Evolutionary conservation across 257 asterid species (phyloP).

Genomic region (Petunia secreta): DNA sequence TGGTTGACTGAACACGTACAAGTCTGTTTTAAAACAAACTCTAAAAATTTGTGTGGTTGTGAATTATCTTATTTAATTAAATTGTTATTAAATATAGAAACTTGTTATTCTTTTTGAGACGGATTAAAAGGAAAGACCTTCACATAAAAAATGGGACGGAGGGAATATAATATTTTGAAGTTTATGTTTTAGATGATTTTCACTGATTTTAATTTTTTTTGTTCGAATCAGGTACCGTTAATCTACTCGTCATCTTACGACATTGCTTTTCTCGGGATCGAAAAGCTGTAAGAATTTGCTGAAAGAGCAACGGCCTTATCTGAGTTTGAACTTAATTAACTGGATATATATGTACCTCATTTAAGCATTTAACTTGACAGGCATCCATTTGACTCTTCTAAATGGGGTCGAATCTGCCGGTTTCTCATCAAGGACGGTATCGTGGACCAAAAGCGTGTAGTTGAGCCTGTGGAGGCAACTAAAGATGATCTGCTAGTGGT

Average conservation of each 20-base stretch:
- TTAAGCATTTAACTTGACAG: constrained; percentile 40
- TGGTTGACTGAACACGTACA: not conserved
- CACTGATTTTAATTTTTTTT: not conserved
- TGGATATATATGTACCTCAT: constrained; percentile 24
- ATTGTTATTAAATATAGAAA: too few relatives aligned
- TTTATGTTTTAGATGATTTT: too few relatives aligned
- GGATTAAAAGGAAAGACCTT: too few relatives aligned
- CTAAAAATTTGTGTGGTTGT: not conserved
- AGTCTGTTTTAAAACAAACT: not conserved
- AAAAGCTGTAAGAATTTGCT: constrained; percentile 65
- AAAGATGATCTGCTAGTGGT: constrained; percentile 94
- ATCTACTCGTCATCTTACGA: constrained; percentile 83
- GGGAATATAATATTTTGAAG: not conserved
- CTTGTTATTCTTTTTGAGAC: too few relatives aligned
- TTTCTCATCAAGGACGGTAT: constrained; percentile 68
- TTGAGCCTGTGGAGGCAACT: constrained; percentile 90
- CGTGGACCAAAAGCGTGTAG: constrained; percentile 58
- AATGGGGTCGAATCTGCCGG: constrained; percentile 94
- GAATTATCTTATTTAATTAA: not conserved
- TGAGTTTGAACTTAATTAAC: constrained; percentile 22
- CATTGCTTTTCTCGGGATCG: constrained; percentile 81
- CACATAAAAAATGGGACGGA: too few relatives aligned
- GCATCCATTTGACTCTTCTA: constrained; percentile 98
- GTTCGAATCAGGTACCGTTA: constrained; percentile 66
- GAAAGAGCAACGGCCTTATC: not conserved